Percentiles rank a stretch among this genome's conserved stretches.
Conservation (phyloP, 2,329 filamentous ascomycete genomes). For the Aureobasidium sp. region DNA sequence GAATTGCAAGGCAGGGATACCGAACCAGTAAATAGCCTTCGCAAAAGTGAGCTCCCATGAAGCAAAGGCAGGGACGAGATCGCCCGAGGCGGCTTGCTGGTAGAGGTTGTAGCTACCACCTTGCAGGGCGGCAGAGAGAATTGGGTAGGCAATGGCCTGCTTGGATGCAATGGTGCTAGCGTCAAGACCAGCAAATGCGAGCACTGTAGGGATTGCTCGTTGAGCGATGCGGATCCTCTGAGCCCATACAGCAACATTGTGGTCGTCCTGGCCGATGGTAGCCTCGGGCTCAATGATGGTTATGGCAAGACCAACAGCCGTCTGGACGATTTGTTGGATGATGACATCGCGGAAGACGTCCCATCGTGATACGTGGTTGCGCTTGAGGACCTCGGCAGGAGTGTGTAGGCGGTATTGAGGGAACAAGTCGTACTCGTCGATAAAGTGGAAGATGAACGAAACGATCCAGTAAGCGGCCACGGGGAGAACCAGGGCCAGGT, state of each 20-base stretch:
- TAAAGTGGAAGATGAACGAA: constrained; percentile 76
- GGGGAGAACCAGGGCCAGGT: constrained; percentile 66
- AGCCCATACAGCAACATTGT: constrained; percentile 86
- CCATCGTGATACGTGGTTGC: constrained; percentile 77
- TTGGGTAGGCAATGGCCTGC: constrained; percentile 60
- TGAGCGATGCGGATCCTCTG: constrained; percentile 71
- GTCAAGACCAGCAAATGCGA: constrained; percentile 68
- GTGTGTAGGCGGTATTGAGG: constrained; percentile 91
- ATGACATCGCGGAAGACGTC: constrained; percentile 87
- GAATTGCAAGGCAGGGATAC: constrained; percentile 72
- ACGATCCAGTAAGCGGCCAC: constrained; percentile 81
- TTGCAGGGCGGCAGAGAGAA: constrained; percentile 64
- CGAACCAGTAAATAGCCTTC: constrained; percentile 67
- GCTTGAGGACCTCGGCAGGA: constrained; percentile 77
- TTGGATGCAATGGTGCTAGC: constrained; percentile 66
- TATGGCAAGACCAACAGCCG: constrained; percentile 59
- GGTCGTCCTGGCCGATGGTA: constrained; percentile 66
- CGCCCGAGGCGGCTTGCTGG: constrained; percentile 6
- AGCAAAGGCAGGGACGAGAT: constrained; percentile 65
- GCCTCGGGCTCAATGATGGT: constrained; percentile 65
- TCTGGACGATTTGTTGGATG: constrained; percentile 85
- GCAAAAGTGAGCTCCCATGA: constrained; percentile 71
- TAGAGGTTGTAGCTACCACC: constrained; percentile 70
- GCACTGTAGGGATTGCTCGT: constrained; percentile 61
- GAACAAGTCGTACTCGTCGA: constrained; percentile 79